Conservation (phyloP, 176 grass and related monocot species). For the Eragrostis nindensis region DNA sequence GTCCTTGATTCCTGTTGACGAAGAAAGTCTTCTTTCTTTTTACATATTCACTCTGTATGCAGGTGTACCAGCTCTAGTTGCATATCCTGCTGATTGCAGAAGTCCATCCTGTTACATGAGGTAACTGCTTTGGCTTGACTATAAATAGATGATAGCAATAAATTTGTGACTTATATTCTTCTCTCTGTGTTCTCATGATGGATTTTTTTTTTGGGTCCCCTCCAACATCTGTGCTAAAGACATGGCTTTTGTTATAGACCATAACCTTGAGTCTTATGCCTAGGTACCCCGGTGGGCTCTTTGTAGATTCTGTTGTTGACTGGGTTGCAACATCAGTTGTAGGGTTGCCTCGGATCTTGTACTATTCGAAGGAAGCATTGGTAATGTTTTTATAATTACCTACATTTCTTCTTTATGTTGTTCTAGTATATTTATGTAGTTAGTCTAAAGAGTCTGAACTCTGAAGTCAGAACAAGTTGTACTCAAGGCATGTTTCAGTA, state of each 20-base stretch:
- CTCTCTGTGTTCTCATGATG: constrained; percentile 16
- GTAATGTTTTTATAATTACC: constrained; percentile 49
- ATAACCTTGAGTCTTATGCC: constrained; percentile 26
- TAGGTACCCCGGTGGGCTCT: constrained; percentile 85
- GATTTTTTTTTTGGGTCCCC: not conserved
- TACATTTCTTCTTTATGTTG: constrained; percentile 17
- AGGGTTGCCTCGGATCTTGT: constrained; percentile 92
- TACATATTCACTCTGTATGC: too few species aligned
- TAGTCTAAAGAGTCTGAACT: constrained; percentile 21
- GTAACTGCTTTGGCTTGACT: constrained; percentile 50
- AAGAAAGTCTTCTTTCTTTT: constrained; percentile 1
- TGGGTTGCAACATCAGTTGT: constrained; percentile 87
- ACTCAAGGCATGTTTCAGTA: constrained; percentile 1
- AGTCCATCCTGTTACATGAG: constrained; percentile 74
- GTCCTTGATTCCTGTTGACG: not conserved
- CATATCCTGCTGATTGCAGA: constrained; percentile 73
- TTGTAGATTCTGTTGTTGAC: constrained; percentile 79
- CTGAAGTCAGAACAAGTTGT: constrained; percentile 16
- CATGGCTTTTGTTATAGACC: not conserved
- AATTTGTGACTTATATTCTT: constrained; percentile 31
- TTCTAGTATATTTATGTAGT: not conserved
- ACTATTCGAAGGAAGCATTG: constrained; percentile 93
- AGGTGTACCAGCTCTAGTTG: constrained; percentile 90
- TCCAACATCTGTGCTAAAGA: constrained; percentile 20
- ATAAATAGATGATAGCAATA: constrained; percentile 20